Evolutionary conservation across 129 eudicot species (phyloP).

Genomic region (Centrapalus pauciflorus): DNA sequence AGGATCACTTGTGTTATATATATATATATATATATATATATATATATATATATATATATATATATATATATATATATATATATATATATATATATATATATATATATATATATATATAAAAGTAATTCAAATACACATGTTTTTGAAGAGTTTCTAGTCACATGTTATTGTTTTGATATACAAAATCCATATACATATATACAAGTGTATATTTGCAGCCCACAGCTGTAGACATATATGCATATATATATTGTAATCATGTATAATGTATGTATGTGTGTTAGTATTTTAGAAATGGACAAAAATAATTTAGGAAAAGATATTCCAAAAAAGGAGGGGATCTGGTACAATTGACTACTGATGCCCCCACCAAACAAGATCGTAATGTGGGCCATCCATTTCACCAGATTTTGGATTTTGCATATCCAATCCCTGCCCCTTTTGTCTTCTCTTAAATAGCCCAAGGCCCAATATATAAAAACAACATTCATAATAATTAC

Average conservation of each 20-base stretch:
- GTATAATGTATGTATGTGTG: neutral
- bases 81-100: no score
- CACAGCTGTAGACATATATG: no score
- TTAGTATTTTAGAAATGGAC: conserved; percentile 13
- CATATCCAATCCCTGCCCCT: conserved; percentile 25
- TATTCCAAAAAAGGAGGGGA: conserved; percentile 19
- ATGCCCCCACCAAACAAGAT: conserved; percentile 29
- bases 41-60: no score
- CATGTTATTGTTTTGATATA: neutral
- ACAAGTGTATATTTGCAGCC: neutral
- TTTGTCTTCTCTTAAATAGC: conserved; percentile 20
- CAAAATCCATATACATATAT: neutral
- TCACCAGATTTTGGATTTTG: conserved; percentile 21
- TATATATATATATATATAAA: no score
- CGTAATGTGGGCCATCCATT: conserved; percentile 26
- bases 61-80: no score
- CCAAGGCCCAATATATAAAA: neutral
- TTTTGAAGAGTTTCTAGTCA: neutral
- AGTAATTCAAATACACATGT: neutral
- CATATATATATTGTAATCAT: neutral
- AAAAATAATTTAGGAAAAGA: conserved; percentile 17
- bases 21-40: no score
- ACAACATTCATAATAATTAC: no score
- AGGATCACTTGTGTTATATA: no score
- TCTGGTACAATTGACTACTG: conserved; percentile 26